A percentile compares a stretch with the other conserved stretches of the same genome.
These are phyloP conservation scores for Casuarina glauca DNA, from an alignment of 306 rosid species.

Conservation along the genomic window DNA sequence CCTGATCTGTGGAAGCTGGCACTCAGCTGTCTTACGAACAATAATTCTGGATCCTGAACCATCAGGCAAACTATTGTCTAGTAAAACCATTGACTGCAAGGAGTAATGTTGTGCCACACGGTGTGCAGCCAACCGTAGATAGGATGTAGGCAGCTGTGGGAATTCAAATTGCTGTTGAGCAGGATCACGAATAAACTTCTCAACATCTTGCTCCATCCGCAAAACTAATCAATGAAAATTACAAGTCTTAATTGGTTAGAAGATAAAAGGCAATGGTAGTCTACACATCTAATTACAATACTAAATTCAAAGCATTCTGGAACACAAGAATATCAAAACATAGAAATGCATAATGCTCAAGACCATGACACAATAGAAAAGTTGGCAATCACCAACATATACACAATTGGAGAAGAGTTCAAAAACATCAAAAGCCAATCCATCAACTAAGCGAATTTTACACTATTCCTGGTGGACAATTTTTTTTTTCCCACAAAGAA, in stretches of 20 bases:
- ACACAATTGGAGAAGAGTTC: not conserved
- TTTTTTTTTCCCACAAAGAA: not conserved
- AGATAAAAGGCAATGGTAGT: not conserved
- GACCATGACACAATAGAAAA: not conserved
- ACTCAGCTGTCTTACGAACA: conserved; percentile 82
- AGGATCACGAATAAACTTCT: conserved; percentile 83
- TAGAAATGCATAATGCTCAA: not conserved
- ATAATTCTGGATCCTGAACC: conserved; percentile 93
- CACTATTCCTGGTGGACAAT: not conserved
- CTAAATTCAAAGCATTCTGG: not conserved
- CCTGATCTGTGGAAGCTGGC: conserved; percentile 70
- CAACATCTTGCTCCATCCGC: conserved; percentile 97
- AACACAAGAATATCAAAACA: conserved; percentile 14
- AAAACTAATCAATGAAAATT: conserved; percentile 56
- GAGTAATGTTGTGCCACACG: conserved; percentile 96
- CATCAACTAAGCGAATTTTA: not conserved
- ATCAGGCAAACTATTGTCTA: conserved; percentile 81
- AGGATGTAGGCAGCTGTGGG: conserved; percentile 95
- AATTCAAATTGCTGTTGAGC: conserved; percentile 84
- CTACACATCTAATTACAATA: not conserved
- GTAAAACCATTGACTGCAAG: conserved; percentile 89
- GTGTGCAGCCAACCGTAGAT: conserved; percentile 95
- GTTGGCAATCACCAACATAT: not conserved
- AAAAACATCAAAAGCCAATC: not conserved
- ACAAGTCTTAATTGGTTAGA: conserved; percentile 9